Evolutionary conservation across 148 eudicot genomes (phyloP), one percentile per base, ranked within the genome.

Genomic region (Arbutus unedo): DNA sequence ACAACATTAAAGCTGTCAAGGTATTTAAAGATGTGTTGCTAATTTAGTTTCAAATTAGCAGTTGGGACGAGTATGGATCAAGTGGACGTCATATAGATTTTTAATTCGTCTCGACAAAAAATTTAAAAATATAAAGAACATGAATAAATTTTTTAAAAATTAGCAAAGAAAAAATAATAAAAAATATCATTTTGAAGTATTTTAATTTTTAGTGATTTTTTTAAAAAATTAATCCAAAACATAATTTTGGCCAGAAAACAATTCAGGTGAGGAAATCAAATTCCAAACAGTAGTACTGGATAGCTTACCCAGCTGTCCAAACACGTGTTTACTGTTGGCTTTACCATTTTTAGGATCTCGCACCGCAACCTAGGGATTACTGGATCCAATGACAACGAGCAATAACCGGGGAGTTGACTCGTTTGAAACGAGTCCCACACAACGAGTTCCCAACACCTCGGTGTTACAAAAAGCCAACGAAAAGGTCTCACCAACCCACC

Each of bases 251-350:
- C 38, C 38, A 31, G 38, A 31, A 31, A 31, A 31, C 1, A 31
- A 31, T 31, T 31, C 38, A 31, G 38, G 38, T 1, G 38, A 31
- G 38, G 6, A 74, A 1, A 75, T 13, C 3, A 10, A 50, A 75
- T 50, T 75, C 74, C 78, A 50, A 50, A 75, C 78, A 38, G 44
- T 21, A 75, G 8, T 6, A 10, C 16, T 38, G 68, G 51, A 15
- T 14, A 60, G 72, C 43, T 47, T 19, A 59, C 60, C 71, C 54
- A 59, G 55, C 71, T 79, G 81, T 79, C 81, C 71, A 79, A 60
- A 79, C 43, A 50, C 76, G 38, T 25, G 5, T 75, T 50, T 49
- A 23, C 38, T 31, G 44, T 70, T 70, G 5, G 44, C 47, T 2
- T 47, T 13, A 13, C 9, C 7, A 13, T 3, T 57, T 56, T n/a